Conservation (phyloP, 2,329 filamentous ascomycete species). For the Trichoderma simmonsii region DNA sequence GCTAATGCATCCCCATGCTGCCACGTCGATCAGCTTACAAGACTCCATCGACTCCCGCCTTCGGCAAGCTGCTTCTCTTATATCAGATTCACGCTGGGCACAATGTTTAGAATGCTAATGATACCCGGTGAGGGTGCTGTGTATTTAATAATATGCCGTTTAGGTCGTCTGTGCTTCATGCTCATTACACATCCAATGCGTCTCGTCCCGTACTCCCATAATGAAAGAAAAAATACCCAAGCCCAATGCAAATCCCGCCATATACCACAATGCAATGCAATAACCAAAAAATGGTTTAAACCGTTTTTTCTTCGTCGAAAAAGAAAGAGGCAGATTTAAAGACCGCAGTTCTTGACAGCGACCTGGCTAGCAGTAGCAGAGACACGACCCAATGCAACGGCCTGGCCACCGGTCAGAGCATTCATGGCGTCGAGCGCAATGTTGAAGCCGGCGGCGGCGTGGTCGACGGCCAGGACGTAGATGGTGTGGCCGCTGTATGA, state of each 20-base stretch:
- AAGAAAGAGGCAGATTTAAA: conserved; percentile 20
- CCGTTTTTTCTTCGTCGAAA: background rate
- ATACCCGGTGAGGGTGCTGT: background rate
- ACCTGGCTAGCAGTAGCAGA: conserved; percentile 49
- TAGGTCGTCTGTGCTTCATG: background rate
- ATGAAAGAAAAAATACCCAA: background rate
- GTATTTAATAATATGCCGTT: conserved; percentile 8
- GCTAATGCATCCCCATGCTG: conserved; percentile 2
- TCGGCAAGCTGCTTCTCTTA: background rate
- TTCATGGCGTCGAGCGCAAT: conserved; percentile 56
- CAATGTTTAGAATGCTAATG: background rate
- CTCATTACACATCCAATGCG: background rate
- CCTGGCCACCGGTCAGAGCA: conserved; percentile 51
- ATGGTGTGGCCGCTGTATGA: conserved; percentile 50
- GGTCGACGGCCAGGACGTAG: conserved; percentile 56
- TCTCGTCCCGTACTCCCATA: background rate
- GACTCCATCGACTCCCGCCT: background rate
- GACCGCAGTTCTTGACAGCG: conserved; percentile 41
- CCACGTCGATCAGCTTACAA: conserved; percentile 11
- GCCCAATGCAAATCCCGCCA: conserved; percentile 2
- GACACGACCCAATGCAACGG: conserved; percentile 48
- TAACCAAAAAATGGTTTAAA: background rate
- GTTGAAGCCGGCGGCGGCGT: conserved; percentile 50
- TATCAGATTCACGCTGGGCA: background rate
- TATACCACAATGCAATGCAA: conserved; percentile 8